Conservation (phyloP, 2,329 filamentous ascomycete genomes). For the Phaeoacremonium minimum region DNA sequence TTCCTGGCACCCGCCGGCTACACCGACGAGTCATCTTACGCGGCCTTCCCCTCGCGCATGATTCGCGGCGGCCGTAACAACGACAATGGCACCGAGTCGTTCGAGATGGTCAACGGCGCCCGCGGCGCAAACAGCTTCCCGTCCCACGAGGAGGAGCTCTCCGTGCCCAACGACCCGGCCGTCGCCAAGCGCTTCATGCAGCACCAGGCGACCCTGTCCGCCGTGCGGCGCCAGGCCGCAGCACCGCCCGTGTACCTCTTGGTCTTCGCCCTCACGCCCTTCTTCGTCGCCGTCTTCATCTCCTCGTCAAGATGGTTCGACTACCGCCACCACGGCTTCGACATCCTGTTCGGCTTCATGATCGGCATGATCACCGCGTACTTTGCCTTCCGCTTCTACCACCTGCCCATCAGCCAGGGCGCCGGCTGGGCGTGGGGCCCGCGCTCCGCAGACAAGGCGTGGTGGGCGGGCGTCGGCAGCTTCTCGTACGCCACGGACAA, state of each 20-base stretch:
- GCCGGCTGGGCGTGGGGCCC: conserved; percentile 90
- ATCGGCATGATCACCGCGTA: conserved; percentile 70
- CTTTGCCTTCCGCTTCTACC: conserved; percentile 80
- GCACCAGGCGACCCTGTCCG: conserved; percentile 35
- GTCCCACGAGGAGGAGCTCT: conserved; percentile 14
- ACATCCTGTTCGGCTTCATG: conserved; percentile 79
- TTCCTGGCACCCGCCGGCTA: conserved; percentile 53
- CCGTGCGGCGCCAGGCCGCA: conserved; percentile 68
- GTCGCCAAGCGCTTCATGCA: conserved; percentile 22
- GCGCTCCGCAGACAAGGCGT: conserved; percentile 67
- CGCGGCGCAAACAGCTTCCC: too few relatives aligned
- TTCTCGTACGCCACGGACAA: conserved; percentile 48
- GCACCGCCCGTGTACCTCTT: conserved; percentile 80
- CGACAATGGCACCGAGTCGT: conserved; percentile 28
- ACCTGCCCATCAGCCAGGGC: conserved; percentile 72
- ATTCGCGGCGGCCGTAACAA: conserved; percentile 30
- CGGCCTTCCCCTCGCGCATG: conserved; percentile 72
- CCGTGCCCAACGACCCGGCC: conserved; percentile 20
- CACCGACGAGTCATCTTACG: conserved; percentile 43
- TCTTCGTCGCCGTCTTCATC: conserved; percentile 75
- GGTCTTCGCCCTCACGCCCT: conserved; percentile 63
- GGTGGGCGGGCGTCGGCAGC: conserved; percentile 69
- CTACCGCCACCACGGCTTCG: conserved; percentile 88
- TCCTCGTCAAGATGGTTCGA: conserved; percentile 83
- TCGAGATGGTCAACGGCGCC: conserved; percentile 20